phyloP scores from a whole-genome alignment of 2,329 filamentous ascomycete genomes.

The Fusarium burgessii region DNA sequence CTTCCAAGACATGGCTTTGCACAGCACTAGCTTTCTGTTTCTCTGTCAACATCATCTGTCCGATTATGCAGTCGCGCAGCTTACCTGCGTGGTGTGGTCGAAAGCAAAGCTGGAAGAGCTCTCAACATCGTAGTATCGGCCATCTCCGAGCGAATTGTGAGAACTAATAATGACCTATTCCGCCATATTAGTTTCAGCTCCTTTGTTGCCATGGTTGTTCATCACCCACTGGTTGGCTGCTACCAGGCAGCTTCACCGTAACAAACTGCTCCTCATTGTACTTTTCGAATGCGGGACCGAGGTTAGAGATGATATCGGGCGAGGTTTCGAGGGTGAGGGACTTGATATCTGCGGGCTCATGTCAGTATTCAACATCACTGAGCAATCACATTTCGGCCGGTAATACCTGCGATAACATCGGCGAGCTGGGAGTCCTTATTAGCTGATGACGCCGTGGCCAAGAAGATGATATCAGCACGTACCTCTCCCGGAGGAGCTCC shows the following conservation, averaged over 20 bases:
- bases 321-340: constrained; percentile 79
- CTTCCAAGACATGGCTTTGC: constrained; percentile 84
- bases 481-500: constrained; percentile 97
- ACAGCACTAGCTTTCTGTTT: constrained; percentile 81
- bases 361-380: constrained; percentile 35
- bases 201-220: neutral
- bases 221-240: constrained; percentile 69
- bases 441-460: constrained; percentile 46
- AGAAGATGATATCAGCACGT: constrained; percentile 50
- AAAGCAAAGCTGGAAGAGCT: constrained; percentile 90
- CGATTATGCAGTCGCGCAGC: constrained; percentile 9
- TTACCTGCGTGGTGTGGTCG: constrained; percentile 83
- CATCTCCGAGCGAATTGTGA: constrained; percentile 83
- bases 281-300: constrained; percentile 86
- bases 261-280: constrained; percentile 97
- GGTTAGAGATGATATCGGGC: constrained; percentile 74
- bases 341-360: constrained; percentile 79
- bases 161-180: constrained; percentile 82
- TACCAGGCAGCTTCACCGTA: constrained; percentile 88
- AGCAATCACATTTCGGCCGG: neutral
- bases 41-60: constrained; percentile 25
- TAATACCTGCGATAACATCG: constrained; percentile 86
- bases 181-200: constrained; percentile 18
- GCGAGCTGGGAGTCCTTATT: constrained; percentile 70
- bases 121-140: constrained; percentile 90